phyloP scores from a whole-genome alignment of 768 basidiomycete genomes.

The Jaapia argillacea region DNA sequence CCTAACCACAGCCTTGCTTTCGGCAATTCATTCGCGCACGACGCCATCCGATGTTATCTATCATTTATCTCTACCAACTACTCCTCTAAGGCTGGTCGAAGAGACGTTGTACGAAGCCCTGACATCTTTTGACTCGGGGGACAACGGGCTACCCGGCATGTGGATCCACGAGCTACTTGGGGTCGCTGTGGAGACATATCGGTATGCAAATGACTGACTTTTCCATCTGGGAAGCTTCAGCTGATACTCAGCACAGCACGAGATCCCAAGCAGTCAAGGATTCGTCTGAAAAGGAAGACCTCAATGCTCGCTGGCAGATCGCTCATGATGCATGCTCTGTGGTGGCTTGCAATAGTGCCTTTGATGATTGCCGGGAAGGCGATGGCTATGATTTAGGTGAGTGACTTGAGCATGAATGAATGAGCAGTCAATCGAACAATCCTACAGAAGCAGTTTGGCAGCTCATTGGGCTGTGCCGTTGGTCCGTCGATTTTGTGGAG shows the following conservation, averaged over 20 bases:
- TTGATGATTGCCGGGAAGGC: constrained; percentile 55
- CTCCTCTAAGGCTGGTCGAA: constrained; percentile 30
- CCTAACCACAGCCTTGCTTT: constrained; percentile 16
- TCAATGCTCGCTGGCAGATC: constrained; percentile 44
- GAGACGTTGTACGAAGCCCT: constrained; percentile 39
- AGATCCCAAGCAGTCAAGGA: constrained; percentile 18
- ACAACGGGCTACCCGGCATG: constrained; percentile 27
- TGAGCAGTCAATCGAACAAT: constrained; percentile 1
- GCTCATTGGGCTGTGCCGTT: constrained; percentile 49
- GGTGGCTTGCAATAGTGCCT: constrained; percentile 47
- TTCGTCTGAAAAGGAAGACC: constrained; percentile 26
- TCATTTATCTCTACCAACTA: constrained; percentile 32
- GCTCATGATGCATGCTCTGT: constrained; percentile 62
- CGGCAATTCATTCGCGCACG: constrained; percentile 39
- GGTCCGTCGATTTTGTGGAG: constrained; percentile 54
- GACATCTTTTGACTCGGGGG: constrained; percentile 32
- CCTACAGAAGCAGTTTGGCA: constrained; percentile 63
- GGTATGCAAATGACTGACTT: constrained; percentile 11
- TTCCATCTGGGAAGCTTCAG: background rate
- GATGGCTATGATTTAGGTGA: constrained; percentile 57
- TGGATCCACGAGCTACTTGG: constrained; percentile 44
- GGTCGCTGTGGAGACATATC: constrained; percentile 29
- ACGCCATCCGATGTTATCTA: constrained; percentile 55
- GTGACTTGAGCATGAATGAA: constrained; percentile 1
- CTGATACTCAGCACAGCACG: constrained; percentile 16